Evolutionary conservation across 2,329 filamentous ascomycete species (phyloP), one percentile per base, ranked within the genome.

Genomic region (Pseudogymnoascus sp.): DNA sequence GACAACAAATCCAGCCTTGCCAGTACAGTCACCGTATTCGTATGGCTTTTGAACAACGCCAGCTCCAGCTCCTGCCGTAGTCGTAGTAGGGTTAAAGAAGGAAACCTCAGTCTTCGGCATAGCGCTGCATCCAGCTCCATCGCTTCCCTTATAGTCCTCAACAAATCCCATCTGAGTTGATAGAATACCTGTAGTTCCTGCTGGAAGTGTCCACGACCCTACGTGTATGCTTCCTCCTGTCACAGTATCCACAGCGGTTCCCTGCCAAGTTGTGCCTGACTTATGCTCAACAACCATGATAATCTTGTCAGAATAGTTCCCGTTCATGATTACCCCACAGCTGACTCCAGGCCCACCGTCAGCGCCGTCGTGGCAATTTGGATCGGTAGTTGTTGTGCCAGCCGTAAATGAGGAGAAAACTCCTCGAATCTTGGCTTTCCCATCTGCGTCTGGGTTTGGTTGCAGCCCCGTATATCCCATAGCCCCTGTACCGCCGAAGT

Each of bases 261-360:
- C 70, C 19, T 38, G 65, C 69, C 70, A 72, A 5, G 63, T 69
- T 1, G 63, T 66, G 1, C 45, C 65, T 6, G 60, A 63, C 0
- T 55, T 61, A 23, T 67, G 65, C 59, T 65, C 58, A 19, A 72
- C 61, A 10, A 64, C 55, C 5, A 67, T 21, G 62, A 69, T 64
- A 33, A 65, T 69, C 6, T 63, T 68, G 41, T 66, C 55, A 5
- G 29, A 59, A 55, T 70, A 72, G 31, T 6, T 21, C 4, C n/a
- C 39, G 35, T 60, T 43, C 33, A 61, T 61, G 12, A 60, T 26
- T 26, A 61, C 12, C 31, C 14, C 35, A 60, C 58, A 60, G 58
- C 58, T 60, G 8, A 60, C 58, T 62, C 61, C 26, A 63, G 59
- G 2, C 45, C 65, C 26, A 63, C 29, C n/a, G 26, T 58, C 10